Evolutionary conservation across 1,139 yeast genomes (phyloP).

Genomic region (Pichiaceae sp.): DNA sequence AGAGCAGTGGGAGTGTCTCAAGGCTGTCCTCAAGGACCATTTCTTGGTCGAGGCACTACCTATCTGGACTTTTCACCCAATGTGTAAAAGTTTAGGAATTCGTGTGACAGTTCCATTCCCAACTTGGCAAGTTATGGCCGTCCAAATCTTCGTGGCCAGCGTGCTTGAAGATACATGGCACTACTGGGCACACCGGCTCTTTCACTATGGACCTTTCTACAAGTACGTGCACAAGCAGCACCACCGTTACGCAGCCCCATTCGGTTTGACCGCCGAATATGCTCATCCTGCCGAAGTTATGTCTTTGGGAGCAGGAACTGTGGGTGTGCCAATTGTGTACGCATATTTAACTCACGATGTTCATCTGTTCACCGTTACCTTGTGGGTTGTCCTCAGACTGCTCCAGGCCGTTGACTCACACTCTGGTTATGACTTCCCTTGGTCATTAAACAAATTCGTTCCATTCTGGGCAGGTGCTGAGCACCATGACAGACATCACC

Average conservation of each 20-base stretch:
- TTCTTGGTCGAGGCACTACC: slow-evolving; percentile 90
- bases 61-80: slow-evolving; percentile 93
- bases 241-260: slow-evolving; percentile 96
- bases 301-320: slow-evolving; percentile 89
- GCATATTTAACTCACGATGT: slow-evolving; percentile 56
- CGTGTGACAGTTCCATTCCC: slow-evolving; percentile 84
- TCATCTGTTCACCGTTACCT: slow-evolving; percentile 76
- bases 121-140: slow-evolving; percentile 40
- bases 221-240: slow-evolving; percentile 93
- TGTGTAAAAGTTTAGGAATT: slow-evolving; percentile 72
- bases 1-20: slow-evolving; percentile 91
- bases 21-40: slow-evolving; percentile 77
- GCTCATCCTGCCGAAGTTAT: slow-evolving; percentile 95
- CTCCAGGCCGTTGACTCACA: slow-evolving; percentile 96
- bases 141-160: slow-evolving; percentile 70
- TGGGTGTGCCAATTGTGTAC: slow-evolving; percentile 80
- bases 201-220: slow-evolving; percentile 84
- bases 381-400: slow-evolving; percentile 79
- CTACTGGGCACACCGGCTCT: slow-evolving; percentile 85
- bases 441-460: slow-evolving; percentile 83
- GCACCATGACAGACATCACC: slow-evolving; percentile 96
- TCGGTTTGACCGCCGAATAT: slow-evolving; percentile 96
- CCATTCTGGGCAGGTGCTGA: slow-evolving; percentile 99
- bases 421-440: slow-evolving; percentile 96
- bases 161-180: slow-evolving; percentile 93